Percentiles rank a stretch among this genome's conserved stretches.
Evolutionary conservation across 306 rosid species (phyloP).

Genomic region (Sicyos baderoa): DNA sequence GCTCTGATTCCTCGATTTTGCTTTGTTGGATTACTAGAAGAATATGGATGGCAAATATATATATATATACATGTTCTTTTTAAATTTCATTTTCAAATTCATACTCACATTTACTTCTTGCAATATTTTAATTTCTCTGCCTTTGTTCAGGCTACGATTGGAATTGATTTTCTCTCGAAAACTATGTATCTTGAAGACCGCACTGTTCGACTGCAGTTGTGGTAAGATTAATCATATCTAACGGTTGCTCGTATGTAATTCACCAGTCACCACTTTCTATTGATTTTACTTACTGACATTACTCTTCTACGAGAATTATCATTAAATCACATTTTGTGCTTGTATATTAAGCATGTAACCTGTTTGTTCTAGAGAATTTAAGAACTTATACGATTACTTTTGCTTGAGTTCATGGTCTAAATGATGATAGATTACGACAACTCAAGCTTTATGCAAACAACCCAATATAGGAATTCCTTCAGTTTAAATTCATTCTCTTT

Average conservation of each 20-base stretch:
- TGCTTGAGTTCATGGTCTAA: background rate
- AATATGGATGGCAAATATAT: background rate
- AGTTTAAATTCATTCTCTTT: background rate
- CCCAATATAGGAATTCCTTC: background rate
- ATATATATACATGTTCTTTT: constrained; percentile 8
- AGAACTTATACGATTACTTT: background rate
- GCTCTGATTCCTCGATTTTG: background rate
- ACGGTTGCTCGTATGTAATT: background rate
- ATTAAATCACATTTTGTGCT: background rate
- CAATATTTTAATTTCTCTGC: background rate
- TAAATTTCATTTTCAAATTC: constrained; percentile 5
- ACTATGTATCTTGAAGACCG: constrained; percentile 64
- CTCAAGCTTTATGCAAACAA: background rate
- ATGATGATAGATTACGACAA: background rate
- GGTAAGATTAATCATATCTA: constrained; percentile 29
- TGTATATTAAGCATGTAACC: background rate
- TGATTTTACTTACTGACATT: background rate
- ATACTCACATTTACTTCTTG: background rate
- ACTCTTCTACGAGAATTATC: background rate
- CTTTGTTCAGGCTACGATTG: constrained; percentile 44
- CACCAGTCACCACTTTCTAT: background rate
- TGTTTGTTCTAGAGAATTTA: background rate
- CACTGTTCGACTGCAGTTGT: constrained; percentile 44
- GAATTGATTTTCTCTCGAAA: constrained; percentile 49
- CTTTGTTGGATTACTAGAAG: background rate